phyloP scores from a whole-genome alignment of 1,139 yeast species.

The Kodamaea arcana region DNA sequence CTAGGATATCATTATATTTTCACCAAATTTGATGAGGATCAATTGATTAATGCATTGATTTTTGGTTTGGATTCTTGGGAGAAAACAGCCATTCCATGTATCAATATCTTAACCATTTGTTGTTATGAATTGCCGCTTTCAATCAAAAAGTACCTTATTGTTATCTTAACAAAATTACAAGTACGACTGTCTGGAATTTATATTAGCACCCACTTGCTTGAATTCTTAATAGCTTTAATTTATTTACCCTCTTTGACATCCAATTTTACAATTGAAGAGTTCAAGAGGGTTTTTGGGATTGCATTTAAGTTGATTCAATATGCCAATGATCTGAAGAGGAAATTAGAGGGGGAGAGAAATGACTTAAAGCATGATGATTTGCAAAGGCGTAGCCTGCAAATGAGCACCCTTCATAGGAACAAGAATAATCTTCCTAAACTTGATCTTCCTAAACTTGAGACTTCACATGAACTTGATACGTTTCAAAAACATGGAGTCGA shows the following conservation, averaged over 20 bases:
- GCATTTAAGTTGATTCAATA: constrained; percentile 77
- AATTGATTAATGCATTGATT: constrained; percentile 59
- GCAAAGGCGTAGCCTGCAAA: too few species aligned
- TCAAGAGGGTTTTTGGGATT: constrained; percentile 75
- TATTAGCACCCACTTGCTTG: constrained; percentile 73
- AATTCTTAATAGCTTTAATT: constrained; percentile 64
- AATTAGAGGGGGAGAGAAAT: constrained; percentile 12
- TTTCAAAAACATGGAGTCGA: constrained; percentile 40
- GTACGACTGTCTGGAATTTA: constrained; percentile 67
- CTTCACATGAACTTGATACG: neutral
- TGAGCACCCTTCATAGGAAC: too few species aligned
- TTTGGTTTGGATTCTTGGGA: constrained; percentile 74
- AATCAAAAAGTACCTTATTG: constrained; percentile 62
- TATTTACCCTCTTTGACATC: constrained; percentile 65
- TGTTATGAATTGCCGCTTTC: constrained; percentile 79
- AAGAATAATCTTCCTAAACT: too few species aligned
- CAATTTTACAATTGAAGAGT: constrained; percentile 74
- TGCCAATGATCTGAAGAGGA: constrained; percentile 48
- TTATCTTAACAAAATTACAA: constrained; percentile 65
- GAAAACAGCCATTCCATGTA: constrained; percentile 71
- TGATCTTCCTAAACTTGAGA: neutral
- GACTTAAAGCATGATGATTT: constrained; percentile 8
- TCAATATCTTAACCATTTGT: constrained; percentile 71
- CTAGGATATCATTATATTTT: constrained; percentile 62
- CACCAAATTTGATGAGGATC: constrained; percentile 63